Evolutionary conservation across 2,329 filamentous ascomycete genomes (phyloP).

Genomic region (Fusarium palustre): DNA sequence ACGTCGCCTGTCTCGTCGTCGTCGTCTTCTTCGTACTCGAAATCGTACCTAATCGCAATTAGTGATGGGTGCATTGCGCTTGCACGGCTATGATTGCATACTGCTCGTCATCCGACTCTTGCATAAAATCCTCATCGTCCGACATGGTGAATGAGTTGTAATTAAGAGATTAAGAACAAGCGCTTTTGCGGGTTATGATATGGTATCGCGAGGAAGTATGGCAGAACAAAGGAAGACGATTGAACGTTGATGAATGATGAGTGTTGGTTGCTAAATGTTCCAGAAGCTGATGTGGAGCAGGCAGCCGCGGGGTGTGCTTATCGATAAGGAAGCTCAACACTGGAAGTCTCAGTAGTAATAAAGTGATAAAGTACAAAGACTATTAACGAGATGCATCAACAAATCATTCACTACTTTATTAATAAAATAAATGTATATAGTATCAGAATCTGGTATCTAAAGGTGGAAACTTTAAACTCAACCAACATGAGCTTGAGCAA

Average conservation of each 20-base stretch:
- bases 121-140: conserved; percentile 64
- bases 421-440: neutral
- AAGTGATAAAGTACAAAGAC: too few species aligned
- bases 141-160: conserved; percentile 56
- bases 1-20: conserved; percentile 90
- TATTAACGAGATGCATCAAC: neutral
- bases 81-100: conserved; percentile 39
- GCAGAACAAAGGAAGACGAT: conserved; percentile 6
- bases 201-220: neutral
- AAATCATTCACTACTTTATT: neutral
- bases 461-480: neutral
- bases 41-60: conserved; percentile 76
- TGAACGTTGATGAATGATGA: conserved; percentile 27
- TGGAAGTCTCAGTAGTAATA: too few species aligned
- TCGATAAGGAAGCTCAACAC: conserved; percentile 33
- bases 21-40: conserved; percentile 95
- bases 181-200: neutral
- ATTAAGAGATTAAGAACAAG: neutral
- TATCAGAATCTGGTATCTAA: neutral
- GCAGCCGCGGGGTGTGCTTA: conserved; percentile 41
- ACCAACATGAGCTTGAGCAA: conserved; percentile 34
- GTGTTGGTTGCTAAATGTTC: conserved; percentile 8
- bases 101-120: conserved; percentile 62
- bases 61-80: conserved; percentile 24
- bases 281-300: conserved; percentile 42